Base-by-base conservation (phyloP, 2,329 filamentous ascomycete genomes). In the Endocalyx cinctus region DNA sequence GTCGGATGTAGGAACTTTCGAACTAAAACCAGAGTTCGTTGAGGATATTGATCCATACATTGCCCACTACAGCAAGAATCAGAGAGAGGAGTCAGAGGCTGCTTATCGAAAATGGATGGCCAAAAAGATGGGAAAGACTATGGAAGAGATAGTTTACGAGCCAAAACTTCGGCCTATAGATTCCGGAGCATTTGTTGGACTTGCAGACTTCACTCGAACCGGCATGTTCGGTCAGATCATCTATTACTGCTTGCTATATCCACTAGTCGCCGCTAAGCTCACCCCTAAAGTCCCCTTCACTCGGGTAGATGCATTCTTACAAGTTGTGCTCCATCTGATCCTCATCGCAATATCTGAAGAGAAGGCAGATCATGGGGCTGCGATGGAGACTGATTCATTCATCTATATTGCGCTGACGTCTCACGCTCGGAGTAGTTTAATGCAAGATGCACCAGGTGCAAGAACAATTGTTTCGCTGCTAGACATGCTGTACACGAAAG, bases 1-100 rank as follows among this genome's bases (percentile, higher is more conserved):
- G 19, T 87, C 85, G 5, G 92, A 98, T 55, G 85, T 89, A 12
- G 92, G 94, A 37, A 94, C 87, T 0, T 98, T 98, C 51, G 88
- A 96, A 58, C 68, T 98, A 32, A 92, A 89, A 54, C 79, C 84
- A 5, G 78, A 94, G 40, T 92, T 82, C 49, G 74, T 96, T 25
- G 84, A 90, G 47, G 76, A 94, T 29, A 79, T 98, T 31, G 94
- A 98, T 56, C 92, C 94, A 1, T 98, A 96, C 57, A 92, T 89
- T 52, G 85, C 89, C 6, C 88, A 97, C 54, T 98, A 95, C 60
- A 94, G 82, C 52, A 94, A 95, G 55, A 98, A 98, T 51, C 90
- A 97, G 58, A 79, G 92, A 31, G 92, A 98, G 54, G 92, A 98
- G 58, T 87, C 90, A 0, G 92, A 98, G 60, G 81, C 77, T 46